Conservation (phyloP, 805 yeast species). For the Yarrowia sp. region DNA sequence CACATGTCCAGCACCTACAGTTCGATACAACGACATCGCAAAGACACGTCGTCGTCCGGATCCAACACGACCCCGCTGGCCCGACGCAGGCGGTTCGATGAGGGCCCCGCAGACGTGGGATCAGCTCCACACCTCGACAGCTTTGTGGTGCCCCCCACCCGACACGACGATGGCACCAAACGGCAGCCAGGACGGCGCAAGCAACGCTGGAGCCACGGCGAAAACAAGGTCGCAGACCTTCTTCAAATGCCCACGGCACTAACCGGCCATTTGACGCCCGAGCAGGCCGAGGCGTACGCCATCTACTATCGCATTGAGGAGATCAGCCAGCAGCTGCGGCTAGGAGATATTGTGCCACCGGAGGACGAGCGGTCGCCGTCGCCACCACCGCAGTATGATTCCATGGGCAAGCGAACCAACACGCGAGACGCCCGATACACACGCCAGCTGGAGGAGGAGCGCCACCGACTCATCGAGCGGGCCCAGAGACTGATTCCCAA, state of each 20-base stretch:
- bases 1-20: conserved; percentile 24
- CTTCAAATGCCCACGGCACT: conserved; percentile 43
- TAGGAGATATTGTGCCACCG: conserved; percentile 50
- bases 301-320: conserved; percentile 74
- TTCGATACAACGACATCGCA: conserved; percentile 22
- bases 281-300: conserved; percentile 71
- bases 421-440: conserved; percentile 70
- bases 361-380: conserved; percentile 62
- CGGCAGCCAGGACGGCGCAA: conserved; percentile 28
- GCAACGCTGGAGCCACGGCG: conserved; percentile 36
- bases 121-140: conserved; percentile 11
- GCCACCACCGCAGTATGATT: conserved; percentile 90
- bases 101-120: conserved; percentile 20
- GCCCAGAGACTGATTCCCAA: conserved; percentile 71
- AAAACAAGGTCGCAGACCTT: conserved; percentile 34
- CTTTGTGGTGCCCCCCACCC: conserved; percentile 19
- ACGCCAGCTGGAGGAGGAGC: conserved; percentile 66
- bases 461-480: conserved; percentile 71
- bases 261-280: conserved; percentile 56
- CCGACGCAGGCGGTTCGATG: conserved; percentile 24
- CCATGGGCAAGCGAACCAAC: conserved; percentile 75
- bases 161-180: conserved; percentile 20
- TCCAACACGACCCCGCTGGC: conserved; percentile 22
- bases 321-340: conserved; percentile 56
- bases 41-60: conserved; percentile 21